phyloP scores from a whole-genome alignment of 768 basidiomycete genomes.

The Podaxis carcinomalis region DNA sequence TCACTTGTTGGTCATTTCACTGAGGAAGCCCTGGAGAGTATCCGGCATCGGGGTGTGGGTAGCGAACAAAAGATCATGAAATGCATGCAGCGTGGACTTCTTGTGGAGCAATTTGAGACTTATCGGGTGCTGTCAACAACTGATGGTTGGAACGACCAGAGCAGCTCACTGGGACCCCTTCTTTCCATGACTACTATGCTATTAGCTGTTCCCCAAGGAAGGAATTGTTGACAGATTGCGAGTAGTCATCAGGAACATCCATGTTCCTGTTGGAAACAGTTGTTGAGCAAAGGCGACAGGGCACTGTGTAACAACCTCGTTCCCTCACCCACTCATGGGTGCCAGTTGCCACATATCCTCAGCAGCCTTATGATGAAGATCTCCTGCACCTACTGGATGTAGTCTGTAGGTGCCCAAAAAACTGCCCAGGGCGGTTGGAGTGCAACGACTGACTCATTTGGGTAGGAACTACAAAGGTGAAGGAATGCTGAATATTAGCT shows the following conservation, averaged over 20 bases:
- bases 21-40: neutral
- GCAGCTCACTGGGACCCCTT: neutral
- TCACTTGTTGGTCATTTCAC: neutral
- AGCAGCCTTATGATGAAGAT: no score
- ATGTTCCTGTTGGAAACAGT: neutral
- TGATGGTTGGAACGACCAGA: neutral
- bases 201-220: neutral
- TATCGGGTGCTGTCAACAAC: neutral
- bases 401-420: no score
- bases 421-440: no score
- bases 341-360: no score
- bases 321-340: no score
- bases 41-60: neutral
- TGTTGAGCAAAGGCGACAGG: no score
- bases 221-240: neutral
- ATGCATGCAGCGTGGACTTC: neutral
- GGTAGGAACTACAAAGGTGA: no score
- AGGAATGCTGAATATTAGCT: no score
- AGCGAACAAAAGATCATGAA: neutral
- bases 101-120: neutral
- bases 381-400: no score
- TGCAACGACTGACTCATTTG: no score
- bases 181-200: neutral
- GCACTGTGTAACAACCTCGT: no score
- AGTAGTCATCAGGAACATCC: neutral